Evolutionary conservation across 2,329 filamentous ascomycete genomes (phyloP).

Genomic region (Colletotrichum siamense): DNA sequence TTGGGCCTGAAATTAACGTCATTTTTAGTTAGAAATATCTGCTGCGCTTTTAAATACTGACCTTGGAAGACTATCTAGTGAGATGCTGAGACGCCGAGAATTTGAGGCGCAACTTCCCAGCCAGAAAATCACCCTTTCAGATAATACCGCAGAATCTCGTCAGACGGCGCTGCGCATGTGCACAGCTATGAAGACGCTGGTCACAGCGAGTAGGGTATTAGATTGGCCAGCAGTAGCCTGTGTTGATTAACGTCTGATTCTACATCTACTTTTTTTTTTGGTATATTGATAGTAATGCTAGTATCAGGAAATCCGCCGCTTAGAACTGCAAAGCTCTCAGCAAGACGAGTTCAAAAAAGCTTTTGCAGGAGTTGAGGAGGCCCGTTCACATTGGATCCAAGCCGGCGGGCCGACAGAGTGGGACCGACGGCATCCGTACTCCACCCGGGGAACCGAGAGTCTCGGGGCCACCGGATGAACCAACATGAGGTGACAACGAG

Average conservation of each 20-base stretch:
- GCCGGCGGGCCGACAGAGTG: background rate
- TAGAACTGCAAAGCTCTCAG: background rate
- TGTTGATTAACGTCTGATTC: background rate
- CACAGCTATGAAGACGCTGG: background rate
- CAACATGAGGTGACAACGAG: background rate
- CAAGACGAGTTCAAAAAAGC: background rate
- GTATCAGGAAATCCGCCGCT: background rate
- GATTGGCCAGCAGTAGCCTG: background rate
- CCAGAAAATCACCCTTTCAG: background rate
- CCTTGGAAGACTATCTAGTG: accelerated
- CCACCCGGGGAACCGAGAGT: background rate
- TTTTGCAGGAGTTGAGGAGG: accelerated
- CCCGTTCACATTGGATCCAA: background rate
- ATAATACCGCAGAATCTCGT: background rate
- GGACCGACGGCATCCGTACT: background rate
- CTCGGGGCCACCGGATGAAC: background rate
- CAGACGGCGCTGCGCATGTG: background rate
- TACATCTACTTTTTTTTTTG: background rate
- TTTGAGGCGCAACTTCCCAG: background rate
- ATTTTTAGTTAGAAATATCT: no score
- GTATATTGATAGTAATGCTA: accelerated
- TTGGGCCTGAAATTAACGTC: no score
- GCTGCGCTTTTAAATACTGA: no score
- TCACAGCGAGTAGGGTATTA: background rate
- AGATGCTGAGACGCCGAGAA: background rate